Evolutionary conservation across 2,329 filamentous ascomycete genomes (phyloP), one percentile per base, ranked within the genome.

Genomic region (Septoria petroselini): DNA sequence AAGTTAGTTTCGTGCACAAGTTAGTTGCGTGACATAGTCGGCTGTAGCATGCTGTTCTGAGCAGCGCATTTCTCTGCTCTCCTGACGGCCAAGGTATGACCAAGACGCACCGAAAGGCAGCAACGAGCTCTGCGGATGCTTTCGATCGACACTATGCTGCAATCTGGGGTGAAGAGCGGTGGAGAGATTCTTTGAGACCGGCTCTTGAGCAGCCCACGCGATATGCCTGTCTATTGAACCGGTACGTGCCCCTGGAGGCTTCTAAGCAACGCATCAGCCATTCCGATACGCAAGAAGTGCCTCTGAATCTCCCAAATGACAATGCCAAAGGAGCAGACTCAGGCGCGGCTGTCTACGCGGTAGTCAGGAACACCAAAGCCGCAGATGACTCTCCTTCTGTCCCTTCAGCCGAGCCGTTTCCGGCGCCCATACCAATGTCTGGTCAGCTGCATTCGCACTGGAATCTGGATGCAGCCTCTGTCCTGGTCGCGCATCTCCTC

Each of bases 401-500:
- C 2, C 44, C 50, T 18, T 42, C 50, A 17, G 29, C 41, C 15
- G 31, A 49, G 11, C 39, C 55, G 29, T 65, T 66, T 33, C 59
- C 62, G 7, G 50, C 57, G 21, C 62, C 60, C 4, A 31, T 54
- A 17, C 40, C 51, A 37, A 25, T 42, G 17, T 35, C 45, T 23
- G 50, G 46, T 1, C 47, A 53, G 12, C 43, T 63, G 15, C 23
- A 61, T 11, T 58, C 65, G 1, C 65, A 66, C 43, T 66, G 62
- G 62, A 65, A 62, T 34, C 43, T 66, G 21, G 65, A 67, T 46
- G 62, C 59, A 14, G 65, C 64, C 9, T 66, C 69, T 19, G 64
- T 59, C n/a, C 65, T 70, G 7, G 65, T 55, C n/a, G 68, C 67
- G 4, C 56, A 57, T 21, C 39, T 72, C 3, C 65, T 73, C 2